Evolutionary conservation across 2,329 filamentous ascomycete species (phyloP), one percentile per base, ranked within the genome.

Genomic region (Paracamarosporium sp.): DNA sequence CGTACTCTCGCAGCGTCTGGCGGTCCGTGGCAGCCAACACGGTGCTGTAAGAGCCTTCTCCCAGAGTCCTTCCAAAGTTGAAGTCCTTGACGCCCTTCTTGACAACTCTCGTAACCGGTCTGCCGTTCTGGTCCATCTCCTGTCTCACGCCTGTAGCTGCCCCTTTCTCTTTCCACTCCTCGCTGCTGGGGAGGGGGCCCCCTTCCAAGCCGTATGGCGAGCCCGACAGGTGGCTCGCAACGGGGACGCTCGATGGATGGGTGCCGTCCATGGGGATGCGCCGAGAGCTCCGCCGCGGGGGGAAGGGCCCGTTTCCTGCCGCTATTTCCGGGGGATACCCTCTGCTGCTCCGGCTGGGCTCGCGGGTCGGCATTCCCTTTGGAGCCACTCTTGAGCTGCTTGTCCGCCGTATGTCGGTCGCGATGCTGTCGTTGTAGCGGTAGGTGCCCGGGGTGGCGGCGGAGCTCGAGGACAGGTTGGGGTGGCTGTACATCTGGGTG

Each of bases 41-140:
- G 8, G 93, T 97, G 72, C 94, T 98, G 84, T 99, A 99, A 5
- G 95, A 99, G 25, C 95, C 95, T 78, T 99, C 95, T 56, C 95
- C 95, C 2, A 99, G 83, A 2, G 94, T 89, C 53, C 91, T 86
- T 24, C 93, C 93, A 78, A 99, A 99, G 35, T 89, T 90, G 78
- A 99, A 99, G 79, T 99, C 95, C 65, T 95, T 91, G 43, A 99
- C 95, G 2, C 95, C 95, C 75, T 99, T 99, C 78, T 98, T 98
- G 53, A 98, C 89, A 57, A 91, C 89, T 60, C 92, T 88, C 61
- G 92, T 85, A 8, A 96, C 84, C 3, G 91, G 88, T 65, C 92
- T 90, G 20, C 95, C 95, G 64, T 89, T 91, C 28, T 90, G 86
- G 76, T 98, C 95, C 25, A 93, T 84, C 72, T 97, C 93, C 73